Conservation (phyloP, 192 early-diverging fungal species). For the Coemansia sp. region DNA sequence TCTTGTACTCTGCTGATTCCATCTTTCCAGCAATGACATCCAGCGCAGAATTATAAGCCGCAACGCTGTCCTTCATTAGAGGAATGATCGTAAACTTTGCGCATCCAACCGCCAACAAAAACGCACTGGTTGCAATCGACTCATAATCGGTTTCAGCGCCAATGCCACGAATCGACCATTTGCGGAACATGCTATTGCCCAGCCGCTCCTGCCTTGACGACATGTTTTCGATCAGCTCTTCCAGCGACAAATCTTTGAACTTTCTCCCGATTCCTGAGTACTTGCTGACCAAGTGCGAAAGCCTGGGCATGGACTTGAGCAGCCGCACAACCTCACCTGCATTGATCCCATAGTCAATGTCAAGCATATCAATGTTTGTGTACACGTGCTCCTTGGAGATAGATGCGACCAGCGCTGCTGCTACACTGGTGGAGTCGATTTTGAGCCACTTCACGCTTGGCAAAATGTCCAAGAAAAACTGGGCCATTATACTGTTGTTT, state of each 20-base stretch:
- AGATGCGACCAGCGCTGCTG: neutral
- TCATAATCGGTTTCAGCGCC: neutral
- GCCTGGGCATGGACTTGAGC: neutral
- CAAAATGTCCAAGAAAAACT: neutral
- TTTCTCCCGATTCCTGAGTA: neutral
- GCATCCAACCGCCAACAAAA: neutral
- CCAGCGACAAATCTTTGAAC: neutral
- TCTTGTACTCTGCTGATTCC: neutral
- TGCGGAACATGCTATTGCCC: slow-evolving; percentile 4
- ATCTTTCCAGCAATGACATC: neutral
- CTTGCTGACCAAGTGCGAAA: neutral
- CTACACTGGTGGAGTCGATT: neutral
- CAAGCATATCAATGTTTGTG: neutral
- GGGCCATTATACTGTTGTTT: neutral
- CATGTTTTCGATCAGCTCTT: neutral
- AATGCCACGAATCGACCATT: neutral
- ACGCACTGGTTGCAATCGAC: neutral
- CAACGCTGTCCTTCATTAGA: neutral
- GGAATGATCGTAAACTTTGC: neutral
- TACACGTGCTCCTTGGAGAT: neutral
- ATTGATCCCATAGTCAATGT: neutral
- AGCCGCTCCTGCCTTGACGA: neutral
- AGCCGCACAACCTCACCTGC: neutral
- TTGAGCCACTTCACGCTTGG: neutral
- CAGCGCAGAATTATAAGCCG: neutral